phyloP scores from a whole-genome alignment of 768 basidiomycete genomes.

The Phlegmacium glaucopus region DNA sequence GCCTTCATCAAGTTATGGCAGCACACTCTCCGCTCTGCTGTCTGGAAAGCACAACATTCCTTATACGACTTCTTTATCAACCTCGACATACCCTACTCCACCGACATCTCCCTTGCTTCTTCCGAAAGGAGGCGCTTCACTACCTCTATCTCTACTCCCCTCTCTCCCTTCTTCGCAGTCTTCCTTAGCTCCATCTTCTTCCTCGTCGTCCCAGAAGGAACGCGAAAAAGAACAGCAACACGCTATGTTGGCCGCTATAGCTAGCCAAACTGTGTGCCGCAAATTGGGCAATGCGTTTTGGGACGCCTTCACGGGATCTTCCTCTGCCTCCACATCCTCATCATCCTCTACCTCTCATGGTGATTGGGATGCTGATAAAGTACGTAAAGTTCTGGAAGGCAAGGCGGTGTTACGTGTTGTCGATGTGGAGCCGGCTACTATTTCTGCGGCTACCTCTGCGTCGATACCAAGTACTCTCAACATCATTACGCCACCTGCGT shows the following conservation, averaged over 20 bases:
- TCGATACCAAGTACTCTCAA: no score
- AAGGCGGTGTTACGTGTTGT: conserved; percentile 78
- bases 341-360: conserved; percentile 10
- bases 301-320: conserved; percentile 76
- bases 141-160: no score
- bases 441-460: neutral
- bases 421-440: conserved; percentile 54
- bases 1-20: conserved; percentile 10
- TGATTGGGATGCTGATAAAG: conserved; percentile 70
- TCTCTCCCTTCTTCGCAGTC: no score
- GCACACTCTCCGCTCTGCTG: conserved; percentile 30
- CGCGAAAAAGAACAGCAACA: conserved; percentile 28
- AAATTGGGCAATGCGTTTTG: conserved; percentile 79
- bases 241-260: conserved; percentile 66
- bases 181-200: neutral
- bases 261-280: conserved; percentile 69
- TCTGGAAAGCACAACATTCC: conserved; percentile 42
- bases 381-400: conserved; percentile 77
- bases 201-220: conserved; percentile 13
- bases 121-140: conserved; percentile 10
- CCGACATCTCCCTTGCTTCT: conserved; percentile 39
- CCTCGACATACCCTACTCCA: conserved; percentile 37
- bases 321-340: conserved; percentile 23
- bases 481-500: conserved; percentile 9
- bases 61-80: neutral